Evolutionary conservation across 345 rosid genomes (phyloP).

Genomic region (Gossypium ekmanianum): DNA sequence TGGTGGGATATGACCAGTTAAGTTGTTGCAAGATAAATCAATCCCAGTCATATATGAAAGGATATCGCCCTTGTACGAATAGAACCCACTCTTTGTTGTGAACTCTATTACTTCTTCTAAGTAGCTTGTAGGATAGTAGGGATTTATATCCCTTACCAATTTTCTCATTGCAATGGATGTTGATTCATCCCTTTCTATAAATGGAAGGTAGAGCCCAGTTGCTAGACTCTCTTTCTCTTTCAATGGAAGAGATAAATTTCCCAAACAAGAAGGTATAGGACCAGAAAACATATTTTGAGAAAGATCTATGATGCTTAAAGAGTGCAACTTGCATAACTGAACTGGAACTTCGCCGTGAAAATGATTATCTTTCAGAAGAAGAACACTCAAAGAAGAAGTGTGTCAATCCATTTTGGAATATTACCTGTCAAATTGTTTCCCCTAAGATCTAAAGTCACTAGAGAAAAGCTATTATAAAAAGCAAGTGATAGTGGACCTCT

Average conservation of each 20-base stretch:
- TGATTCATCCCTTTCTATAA: not conserved
- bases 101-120: not conserved
- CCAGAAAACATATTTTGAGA: constrained; percentile 15
- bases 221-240: rapidly evolving
- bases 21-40: constrained; percentile 5
- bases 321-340: constrained; percentile 13
- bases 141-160: rapidly evolving
- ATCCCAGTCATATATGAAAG: not conserved
- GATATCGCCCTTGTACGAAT: not conserved
- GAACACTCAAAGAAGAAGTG: not conserved
- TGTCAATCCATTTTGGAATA: constrained; percentile 9
- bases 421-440: constrained; percentile 10
- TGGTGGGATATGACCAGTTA: not conserved
- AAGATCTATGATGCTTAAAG: constrained; percentile 13
- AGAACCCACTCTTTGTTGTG: not conserved
- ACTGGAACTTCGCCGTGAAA: constrained; percentile 19
- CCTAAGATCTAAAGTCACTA: constrained; percentile 16
- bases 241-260: not conserved
- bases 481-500: not conserved
- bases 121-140: rapidly evolving
- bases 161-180: too few species aligned
- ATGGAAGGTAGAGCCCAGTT: too few species aligned
- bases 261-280: constrained; percentile 9
- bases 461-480: not conserved
- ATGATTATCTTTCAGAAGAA: constrained; percentile 23